A percentile compares a stretch with the other conserved stretches of the same genome.
These are phyloP conservation scores for Heracleum sosnowskyi DNA, from an alignment of 129 eudicot genomes.

Conservation along the genomic window DNA sequence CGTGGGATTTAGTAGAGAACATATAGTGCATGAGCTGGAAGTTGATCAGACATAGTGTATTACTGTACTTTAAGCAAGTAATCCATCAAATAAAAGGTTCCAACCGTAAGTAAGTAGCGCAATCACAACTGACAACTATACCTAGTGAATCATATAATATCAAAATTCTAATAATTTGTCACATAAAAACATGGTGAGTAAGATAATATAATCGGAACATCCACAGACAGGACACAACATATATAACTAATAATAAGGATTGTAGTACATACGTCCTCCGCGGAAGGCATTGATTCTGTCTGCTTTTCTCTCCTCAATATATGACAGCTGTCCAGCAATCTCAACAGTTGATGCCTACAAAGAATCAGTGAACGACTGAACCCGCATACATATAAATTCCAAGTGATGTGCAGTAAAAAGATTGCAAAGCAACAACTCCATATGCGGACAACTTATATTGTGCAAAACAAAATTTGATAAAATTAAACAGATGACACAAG, in stretches of 20 bases:
- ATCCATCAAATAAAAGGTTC: neutral
- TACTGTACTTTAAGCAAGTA: neutral
- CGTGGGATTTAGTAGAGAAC: neutral
- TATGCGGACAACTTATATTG: neutral
- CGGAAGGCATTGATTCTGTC: constrained; percentile 53
- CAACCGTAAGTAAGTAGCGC: neutral
- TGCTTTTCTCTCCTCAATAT: constrained; percentile 82
- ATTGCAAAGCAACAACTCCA: neutral
- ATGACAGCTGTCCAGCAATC: constrained; percentile 63
- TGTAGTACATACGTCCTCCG: constrained; percentile 73
- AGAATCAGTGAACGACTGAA: neutral
- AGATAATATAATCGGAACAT: neutral
- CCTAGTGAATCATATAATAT: neutral
- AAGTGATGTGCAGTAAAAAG: neutral
- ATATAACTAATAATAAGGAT: constrained; percentile 9
- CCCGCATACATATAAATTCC: neutral
- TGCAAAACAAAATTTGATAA: neutral
- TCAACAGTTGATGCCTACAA: constrained; percentile 70
- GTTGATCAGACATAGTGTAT: neutral
- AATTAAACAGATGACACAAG: neutral
- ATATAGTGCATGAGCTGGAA: neutral
- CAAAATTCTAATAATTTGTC: neutral
- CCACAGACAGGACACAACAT: neutral
- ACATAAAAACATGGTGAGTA: neutral
- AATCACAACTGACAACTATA: neutral